These are phyloP conservation scores for Capsicum pubescens DNA, from an alignment of 257 asterid genomes.

Conservation along the genomic window DNA sequence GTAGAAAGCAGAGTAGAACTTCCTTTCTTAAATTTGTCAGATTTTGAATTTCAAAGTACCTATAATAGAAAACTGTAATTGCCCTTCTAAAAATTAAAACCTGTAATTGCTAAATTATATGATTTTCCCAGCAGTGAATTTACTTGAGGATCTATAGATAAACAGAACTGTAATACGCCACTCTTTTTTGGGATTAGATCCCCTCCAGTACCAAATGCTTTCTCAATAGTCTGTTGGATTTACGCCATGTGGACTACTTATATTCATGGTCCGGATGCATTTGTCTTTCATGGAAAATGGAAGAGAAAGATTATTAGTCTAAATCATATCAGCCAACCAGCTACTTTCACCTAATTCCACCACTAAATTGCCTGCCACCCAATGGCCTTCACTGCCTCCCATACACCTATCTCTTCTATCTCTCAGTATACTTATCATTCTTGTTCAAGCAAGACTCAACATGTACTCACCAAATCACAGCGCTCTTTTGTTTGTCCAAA, in stretches of 20 bases:
- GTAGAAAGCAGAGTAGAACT: neutral
- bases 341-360: neutral
- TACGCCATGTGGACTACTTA: neutral
- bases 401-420: conserved; percentile 40
- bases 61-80: neutral
- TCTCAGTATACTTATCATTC: conserved; percentile 43
- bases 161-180: neutral
- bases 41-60: neutral
- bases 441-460: conserved; percentile 51
- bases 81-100: too few species aligned
- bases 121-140: neutral
- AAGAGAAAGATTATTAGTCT: neutral
- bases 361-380: conserved; percentile 27
- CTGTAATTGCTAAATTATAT: neutral
- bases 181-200: neutral
- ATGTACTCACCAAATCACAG: conserved; percentile 53
- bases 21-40: neutral
- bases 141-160: neutral
- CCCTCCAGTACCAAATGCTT: neutral
- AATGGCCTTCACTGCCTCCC: conserved; percentile 49
- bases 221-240: neutral
- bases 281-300: neutral
- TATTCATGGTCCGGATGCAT: neutral
- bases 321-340: neutral
- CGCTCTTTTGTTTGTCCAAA: conserved; percentile 51